Evolutionary conservation across 495 filamentous ascomycete species (phyloP), one percentile per base, ranked within the genome.

Genomic region (Cairneyella variabilis): DNA sequence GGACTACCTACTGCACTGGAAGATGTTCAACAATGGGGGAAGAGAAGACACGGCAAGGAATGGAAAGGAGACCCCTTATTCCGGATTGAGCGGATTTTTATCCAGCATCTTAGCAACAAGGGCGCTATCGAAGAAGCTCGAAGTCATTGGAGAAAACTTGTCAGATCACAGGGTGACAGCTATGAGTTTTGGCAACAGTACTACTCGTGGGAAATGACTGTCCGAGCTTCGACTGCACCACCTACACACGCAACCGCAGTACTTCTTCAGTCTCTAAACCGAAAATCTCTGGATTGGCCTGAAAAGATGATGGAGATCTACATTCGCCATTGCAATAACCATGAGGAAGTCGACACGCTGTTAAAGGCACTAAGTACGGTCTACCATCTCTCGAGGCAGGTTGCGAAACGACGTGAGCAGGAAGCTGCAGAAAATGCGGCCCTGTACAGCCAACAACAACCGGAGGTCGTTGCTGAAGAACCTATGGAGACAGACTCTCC

Each of bases 101-200:
- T 96, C 63, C 91, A 95, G 62, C 95, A 87, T 65, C 74, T 95
- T 36, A 89, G 83, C 16, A 86, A 95, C 65, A 84, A 84, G 52
- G 81, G 85, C 17, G 83, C 85, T 44, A 65, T 75, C n/a, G 70
- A 76, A 16, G 70, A 70, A 2, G 78, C 91, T 6, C 80, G 92
- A 23, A 74, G 77, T 26, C 80, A 85, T 12, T 97, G 89, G 83
- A 82, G 83, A 56, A 76, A 78, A 10, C 75, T 98, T 32, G 76
- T 85, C 2, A 63, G 76, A 18, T 75, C 82, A 12, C 83, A 87
- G 30, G 84, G 83, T 17, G 76, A 87, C 56, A 90, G 84, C 61
- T 89, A 89, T 60, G 89, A 95, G 60, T 97, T 97, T 62, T 98
- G 93, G 93, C 78, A 90, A 26, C 79, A 83, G 32, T 96, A 88